These are phyloP conservation scores for Allantophomopsis cytisporea DNA, from an alignment of 2,329 filamentous ascomycete species.

Conservation along the genomic window DNA sequence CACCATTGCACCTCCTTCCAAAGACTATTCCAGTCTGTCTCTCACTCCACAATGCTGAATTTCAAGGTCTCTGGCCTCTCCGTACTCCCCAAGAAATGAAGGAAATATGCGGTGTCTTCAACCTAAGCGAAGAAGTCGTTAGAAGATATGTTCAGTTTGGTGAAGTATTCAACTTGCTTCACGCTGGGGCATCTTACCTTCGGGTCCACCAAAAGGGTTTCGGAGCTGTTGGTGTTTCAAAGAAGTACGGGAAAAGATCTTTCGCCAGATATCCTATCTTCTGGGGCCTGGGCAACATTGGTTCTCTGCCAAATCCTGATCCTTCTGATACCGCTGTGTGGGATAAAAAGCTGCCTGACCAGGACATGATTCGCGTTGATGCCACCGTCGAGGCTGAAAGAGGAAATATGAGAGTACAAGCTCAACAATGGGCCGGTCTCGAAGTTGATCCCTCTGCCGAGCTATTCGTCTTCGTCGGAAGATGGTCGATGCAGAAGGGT, in stretches of 20 bases:
- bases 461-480: constrained; percentile 52
- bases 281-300: constrained; percentile 49
- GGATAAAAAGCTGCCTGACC: constrained; percentile 34
- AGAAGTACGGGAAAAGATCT: constrained; percentile 53
- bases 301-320: constrained; percentile 56
- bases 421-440: constrained; percentile 52
- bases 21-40: constrained; percentile 45
- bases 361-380: constrained; percentile 34
- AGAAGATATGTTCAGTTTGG: constrained; percentile 52
- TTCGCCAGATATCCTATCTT: constrained; percentile 56
- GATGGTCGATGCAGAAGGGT: constrained; percentile 56
- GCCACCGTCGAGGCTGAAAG: constrained; percentile 36
- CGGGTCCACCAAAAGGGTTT: constrained; percentile 53
- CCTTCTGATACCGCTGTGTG: constrained; percentile 46
- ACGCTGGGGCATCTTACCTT: constrained; percentile 50
- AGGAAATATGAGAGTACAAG: constrained; percentile 38
- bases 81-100: constrained; percentile 42
- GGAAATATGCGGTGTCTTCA: constrained; percentile 51
- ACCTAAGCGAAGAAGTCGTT: constrained; percentile 39
- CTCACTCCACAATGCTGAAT: constrained; percentile 55
- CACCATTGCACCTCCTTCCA: constrained; percentile 51
- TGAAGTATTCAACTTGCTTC: constrained; percentile 54
- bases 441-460: constrained; percentile 45
- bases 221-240: constrained; percentile 52
- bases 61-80: constrained; percentile 56